A percentile compares a stretch with the other conserved stretches of the same genome.
phyloP scores from a whole-genome alignment of 768 basidiomycete genomes.

The Leccinum barrowsii region DNA sequence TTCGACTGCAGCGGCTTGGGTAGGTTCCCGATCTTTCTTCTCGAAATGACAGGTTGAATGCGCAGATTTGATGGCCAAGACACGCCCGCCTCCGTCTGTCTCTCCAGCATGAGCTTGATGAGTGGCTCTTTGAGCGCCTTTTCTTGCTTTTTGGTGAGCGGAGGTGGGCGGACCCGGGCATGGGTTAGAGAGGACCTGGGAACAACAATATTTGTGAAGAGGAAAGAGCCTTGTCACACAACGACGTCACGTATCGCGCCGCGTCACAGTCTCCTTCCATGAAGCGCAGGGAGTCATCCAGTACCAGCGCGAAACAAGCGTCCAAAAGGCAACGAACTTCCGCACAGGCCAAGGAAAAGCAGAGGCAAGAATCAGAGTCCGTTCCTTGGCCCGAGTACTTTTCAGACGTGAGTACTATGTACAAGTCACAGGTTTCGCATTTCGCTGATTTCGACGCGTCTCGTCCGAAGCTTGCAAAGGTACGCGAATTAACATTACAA shows the following conservation, averaged over 20 bases:
- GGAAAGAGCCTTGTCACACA: background rate
- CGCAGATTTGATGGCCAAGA: conserved; percentile 49
- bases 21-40: conserved; percentile 37
- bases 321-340: conserved; percentile 19
- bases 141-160: conserved; percentile 31
- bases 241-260: conserved; percentile 21
- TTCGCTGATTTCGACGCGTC: background rate
- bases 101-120: conserved; percentile 40
- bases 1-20: conserved; percentile 35
- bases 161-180: conserved; percentile 24
- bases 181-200: conserved; percentile 31
- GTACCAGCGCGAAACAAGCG: background rate
- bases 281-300: conserved; percentile 13
- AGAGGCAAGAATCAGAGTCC: conserved; percentile 7
- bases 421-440: background rate
- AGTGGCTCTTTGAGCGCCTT: conserved; percentile 33
- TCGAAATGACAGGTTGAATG: conserved; percentile 43
- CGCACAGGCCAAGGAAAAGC: conserved; percentile 15
- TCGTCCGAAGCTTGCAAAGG: conserved; percentile 55
- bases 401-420: conserved; percentile 35
- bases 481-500: conserved; percentile 18
- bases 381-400: conserved; percentile 64
- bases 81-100: conserved; percentile 35
- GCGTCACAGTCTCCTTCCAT: conserved; percentile 5
- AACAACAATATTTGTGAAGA: conserved; percentile 22